These are phyloP conservation scores for Paraphaeosphaeria minitans DNA, from an alignment of 2,329 filamentous ascomycete genomes.

Conservation along the genomic window DNA sequence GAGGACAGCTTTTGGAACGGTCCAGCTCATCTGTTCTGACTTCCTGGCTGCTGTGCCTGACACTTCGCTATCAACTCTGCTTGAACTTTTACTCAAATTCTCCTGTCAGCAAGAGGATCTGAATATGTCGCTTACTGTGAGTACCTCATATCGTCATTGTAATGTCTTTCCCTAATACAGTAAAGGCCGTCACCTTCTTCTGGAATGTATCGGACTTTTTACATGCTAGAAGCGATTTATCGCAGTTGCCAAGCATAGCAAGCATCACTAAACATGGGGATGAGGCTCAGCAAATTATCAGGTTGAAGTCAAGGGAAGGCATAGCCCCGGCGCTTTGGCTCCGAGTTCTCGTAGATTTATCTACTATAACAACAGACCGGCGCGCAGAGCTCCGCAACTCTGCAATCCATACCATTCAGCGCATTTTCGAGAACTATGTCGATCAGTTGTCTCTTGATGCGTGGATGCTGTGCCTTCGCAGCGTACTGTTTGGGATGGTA, in stretches of 20 bases:
- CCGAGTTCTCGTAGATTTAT: slow-evolving; percentile 72
- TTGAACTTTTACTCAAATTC: slow-evolving; percentile 88
- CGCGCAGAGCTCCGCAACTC: slow-evolving; percentile 80
- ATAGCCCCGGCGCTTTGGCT: slow-evolving; percentile 79
- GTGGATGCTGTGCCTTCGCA: slow-evolving; percentile 83
- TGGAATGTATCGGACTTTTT: slow-evolving; percentile 95
- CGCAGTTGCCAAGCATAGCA: slow-evolving; percentile 37
- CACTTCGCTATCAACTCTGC: slow-evolving; percentile 75
- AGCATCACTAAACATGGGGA: slow-evolving; percentile 48
- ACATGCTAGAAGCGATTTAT: slow-evolving; percentile 54
- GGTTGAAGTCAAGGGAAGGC: slow-evolving; percentile 62
- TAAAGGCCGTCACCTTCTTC: slow-evolving; percentile 86
- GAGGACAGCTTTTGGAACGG: slow-evolving; percentile 82
- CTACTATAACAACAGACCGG: slow-evolving; percentile 72
- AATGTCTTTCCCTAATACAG: slow-evolving; percentile 14
- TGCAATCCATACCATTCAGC: slow-evolving; percentile 86
- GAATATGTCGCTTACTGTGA: slow-evolving; percentile 89
- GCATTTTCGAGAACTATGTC: slow-evolving; percentile 91
- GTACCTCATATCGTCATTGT: slow-evolving; percentile 27
- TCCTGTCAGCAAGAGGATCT: slow-evolving; percentile 88
- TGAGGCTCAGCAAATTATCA: slow-evolving; percentile 63
- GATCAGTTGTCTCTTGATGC: slow-evolving; percentile 76
- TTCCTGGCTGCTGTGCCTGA: slow-evolving; percentile 76
- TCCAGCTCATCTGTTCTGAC: slow-evolving; percentile 93
- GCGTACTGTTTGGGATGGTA: slow-evolving; percentile 79